Conservation (phyloP, 129 eudicot species). For the Ambrosia trifida region DNA sequence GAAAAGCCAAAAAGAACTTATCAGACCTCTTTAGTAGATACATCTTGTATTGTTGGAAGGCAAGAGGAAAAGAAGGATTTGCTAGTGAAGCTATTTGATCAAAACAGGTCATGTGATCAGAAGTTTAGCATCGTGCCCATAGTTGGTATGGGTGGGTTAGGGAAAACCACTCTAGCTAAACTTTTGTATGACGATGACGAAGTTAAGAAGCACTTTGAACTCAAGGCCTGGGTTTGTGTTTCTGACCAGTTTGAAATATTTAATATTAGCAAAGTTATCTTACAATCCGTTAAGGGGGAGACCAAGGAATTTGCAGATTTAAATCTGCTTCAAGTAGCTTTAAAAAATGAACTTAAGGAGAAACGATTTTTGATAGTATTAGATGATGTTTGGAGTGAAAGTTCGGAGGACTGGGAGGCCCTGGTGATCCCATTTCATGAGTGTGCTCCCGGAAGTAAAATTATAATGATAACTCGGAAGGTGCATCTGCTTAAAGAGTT, state of each 20-base stretch:
- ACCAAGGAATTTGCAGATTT: not conserved
- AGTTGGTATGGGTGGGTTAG: conserved; percentile 11
- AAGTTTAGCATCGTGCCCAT: conserved; percentile 13
- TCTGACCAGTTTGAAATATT: conserved; percentile 3
- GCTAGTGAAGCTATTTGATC: not conserved
- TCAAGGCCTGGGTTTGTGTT: conserved; percentile 8
- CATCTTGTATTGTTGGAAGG: conserved; percentile 1
- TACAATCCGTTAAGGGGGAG: not conserved
- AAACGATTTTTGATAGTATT: not conserved
- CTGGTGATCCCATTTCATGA: not conserved
- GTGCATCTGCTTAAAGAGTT: not conserved
- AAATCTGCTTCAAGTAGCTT: conserved; percentile 5
- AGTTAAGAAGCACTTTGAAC: conserved; percentile 1
- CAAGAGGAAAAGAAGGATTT: not conserved
- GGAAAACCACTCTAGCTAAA: conserved; percentile 7
- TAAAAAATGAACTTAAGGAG: not conserved
- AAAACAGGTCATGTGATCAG: not conserved
- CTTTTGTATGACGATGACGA: not conserved
- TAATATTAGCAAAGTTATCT: not conserved
- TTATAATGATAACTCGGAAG: conserved; percentile 5
- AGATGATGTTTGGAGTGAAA: conserved; percentile 16
- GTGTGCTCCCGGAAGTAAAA: not conserved
- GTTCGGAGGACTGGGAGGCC: not conserved
- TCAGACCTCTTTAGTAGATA: not conserved
- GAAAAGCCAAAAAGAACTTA: not conserved